Percentiles rank a stretch among this genome's conserved stretches.
phyloP scores from a whole-genome alignment of 306 rosid species.

The Gastrolobium bilobum region DNA sequence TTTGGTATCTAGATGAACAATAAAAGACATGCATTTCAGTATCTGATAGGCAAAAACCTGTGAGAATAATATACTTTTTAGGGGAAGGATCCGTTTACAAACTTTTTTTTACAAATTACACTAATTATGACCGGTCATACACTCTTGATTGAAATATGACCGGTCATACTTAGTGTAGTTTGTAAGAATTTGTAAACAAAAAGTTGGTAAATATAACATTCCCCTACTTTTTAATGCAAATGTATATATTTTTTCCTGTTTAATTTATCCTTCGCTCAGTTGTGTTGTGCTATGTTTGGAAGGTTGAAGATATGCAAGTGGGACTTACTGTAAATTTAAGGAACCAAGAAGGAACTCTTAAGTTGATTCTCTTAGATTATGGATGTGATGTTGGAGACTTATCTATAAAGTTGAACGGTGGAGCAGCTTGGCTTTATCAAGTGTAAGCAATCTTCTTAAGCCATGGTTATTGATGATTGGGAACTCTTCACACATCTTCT shows the following conservation, averaged over 20 bases:
- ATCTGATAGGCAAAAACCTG: slow-evolving; percentile 30
- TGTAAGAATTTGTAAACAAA: too few relatives aligned
- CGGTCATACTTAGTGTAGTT: too few relatives aligned
- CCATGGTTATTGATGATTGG: slow-evolving; percentile 15
- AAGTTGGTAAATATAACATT: too few relatives aligned
- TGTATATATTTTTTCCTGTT: background rate
- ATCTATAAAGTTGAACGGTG: slow-evolving; percentile 76
- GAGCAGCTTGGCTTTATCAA: slow-evolving; percentile 97
- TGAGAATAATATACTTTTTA: background rate
- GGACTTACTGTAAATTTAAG: slow-evolving; percentile 68
- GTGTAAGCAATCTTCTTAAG: slow-evolving; percentile 62
- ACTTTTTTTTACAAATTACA: too few relatives aligned
- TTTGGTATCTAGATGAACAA: background rate
- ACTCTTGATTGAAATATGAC: too few relatives aligned
- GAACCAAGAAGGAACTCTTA: slow-evolving; percentile 76
- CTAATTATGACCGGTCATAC: too few relatives aligned
- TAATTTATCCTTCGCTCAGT: slow-evolving; percentile 30
- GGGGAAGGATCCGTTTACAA: too few relatives aligned
- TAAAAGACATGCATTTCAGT: slow-evolving; percentile 6
- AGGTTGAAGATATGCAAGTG: slow-evolving; percentile 82
- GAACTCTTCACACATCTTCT: slow-evolving; percentile 23
- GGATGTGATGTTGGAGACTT: slow-evolving; percentile 73
- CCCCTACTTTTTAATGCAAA: background rate
- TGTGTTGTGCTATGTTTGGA: slow-evolving; percentile 53
- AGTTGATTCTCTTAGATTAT: slow-evolving; percentile 69